A percentile compares a stretch with the other conserved stretches of the same genome.
Conservation (phyloP, 176 grass and related monocot species). For the Hordeum marinum region DNA sequence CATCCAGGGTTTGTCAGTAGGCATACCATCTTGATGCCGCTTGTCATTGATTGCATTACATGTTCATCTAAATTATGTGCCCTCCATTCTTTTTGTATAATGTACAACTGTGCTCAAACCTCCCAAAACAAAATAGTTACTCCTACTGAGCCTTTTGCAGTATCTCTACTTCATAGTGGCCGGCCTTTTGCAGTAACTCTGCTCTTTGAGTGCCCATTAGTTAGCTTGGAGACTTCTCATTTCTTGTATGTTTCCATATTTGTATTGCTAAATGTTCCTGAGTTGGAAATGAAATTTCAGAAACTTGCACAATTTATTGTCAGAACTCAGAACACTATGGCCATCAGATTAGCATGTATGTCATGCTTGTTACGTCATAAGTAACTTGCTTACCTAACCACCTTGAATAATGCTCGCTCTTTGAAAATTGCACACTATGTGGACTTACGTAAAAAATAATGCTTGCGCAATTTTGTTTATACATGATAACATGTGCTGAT, state of each 20-base stretch:
- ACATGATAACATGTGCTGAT: background rate
- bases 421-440: background rate
- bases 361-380: background rate
- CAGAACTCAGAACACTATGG: background rate
- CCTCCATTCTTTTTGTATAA: constrained; percentile 31
- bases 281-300: background rate
- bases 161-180: background rate
- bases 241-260: background rate
- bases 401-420: background rate
- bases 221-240: background rate
- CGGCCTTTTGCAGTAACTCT: background rate
- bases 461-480: background rate
- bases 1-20: constrained; percentile 34
- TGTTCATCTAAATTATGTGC: constrained; percentile 20
- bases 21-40: constrained; percentile 22
- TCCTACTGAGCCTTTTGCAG: background rate
- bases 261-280: constrained; percentile 6
- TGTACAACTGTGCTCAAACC: constrained; percentile 12
- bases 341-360: background rate
- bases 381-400: background rate
- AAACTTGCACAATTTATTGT: background rate
- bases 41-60: constrained; percentile 14
- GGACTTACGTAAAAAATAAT: too few species aligned
- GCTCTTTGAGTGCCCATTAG: background rate
- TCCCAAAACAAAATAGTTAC: background rate